Base-by-base conservation (phyloP, 768 basidiomycete species). In the Gloeostereum incarnatum region DNA sequence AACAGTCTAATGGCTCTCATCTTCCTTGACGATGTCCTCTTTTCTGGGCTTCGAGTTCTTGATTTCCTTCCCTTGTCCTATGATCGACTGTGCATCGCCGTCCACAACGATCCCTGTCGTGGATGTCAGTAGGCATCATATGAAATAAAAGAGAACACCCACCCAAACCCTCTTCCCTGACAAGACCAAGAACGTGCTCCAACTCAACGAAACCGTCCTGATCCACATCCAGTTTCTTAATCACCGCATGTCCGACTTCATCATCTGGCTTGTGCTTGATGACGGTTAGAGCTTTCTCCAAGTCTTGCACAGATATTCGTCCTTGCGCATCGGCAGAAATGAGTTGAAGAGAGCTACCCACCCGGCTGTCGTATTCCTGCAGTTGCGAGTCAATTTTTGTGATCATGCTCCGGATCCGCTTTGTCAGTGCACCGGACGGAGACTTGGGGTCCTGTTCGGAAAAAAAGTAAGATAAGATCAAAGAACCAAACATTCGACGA, bases 141-240 rank as follows among this genome's bases (percentile, higher is more conserved):
- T 9, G 14, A 36, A 10, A 13, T 24, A 6, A 3, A 14, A 33
- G 27, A 25, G 39, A 29, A 27, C 3, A 49, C 73, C 34, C 49
- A 82, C 84, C 84, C 17, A 93, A 61, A 10, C 89, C 89, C 47
- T 91, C 87, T 61, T 96, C 87, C 49, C 78, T 73, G 17, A 93
- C 85, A 45, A 94, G 62, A 9, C 84, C 88, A 41, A 94, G 59
- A 24, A 99, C 92, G 53, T 99, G 93, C 58, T 94, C 89, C 32
- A 98, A 71, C 55, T 93, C 89, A 18, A 97, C 92, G 53, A 79
- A 94, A 0, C 94, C 93, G 54, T 98, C 94, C 59, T 88, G 79
- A 61, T 98, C 94, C 7, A 89, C 85, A 55, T 99, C 96, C 51
- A 98, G 63, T 60, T 98, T 98, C 54, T 89, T 79, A 38, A 93